These are phyloP conservation scores for Apiotrichum domesticum DNA, from an alignment of 1,284 basidiomycete genomes.

Conservation along the genomic window DNA sequence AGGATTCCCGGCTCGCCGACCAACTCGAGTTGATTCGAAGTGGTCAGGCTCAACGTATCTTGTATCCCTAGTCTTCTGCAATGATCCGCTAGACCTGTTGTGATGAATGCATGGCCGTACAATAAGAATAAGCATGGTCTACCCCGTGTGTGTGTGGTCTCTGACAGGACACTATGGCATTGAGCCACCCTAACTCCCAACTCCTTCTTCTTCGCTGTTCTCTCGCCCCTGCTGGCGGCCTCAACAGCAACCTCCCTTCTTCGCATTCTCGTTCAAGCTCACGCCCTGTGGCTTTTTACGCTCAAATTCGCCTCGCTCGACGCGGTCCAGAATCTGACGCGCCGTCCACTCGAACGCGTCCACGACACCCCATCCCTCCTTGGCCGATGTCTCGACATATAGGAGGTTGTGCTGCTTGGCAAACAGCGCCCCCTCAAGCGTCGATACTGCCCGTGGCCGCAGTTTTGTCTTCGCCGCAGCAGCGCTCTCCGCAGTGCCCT, in stretches of 20 bases:
- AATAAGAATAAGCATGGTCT: not conserved
- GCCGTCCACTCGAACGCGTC: constrained; percentile 44
- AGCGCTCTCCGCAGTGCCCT: not conserved
- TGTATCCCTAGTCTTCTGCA: not conserved
- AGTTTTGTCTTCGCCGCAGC: constrained; percentile 4
- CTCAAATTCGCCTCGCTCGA: constrained; percentile 27
- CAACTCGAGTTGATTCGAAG: too few relatives aligned
- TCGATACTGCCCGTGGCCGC: constrained; percentile 25
- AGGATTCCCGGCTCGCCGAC: not conserved
- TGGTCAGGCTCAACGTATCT: too few relatives aligned
- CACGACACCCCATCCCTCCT: constrained; percentile 42
- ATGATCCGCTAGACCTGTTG: not conserved
- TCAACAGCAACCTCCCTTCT: constrained; percentile 14
- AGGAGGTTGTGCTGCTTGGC: constrained; percentile 39
- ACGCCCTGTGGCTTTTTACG: constrained; percentile 15
- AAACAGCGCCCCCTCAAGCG: constrained; percentile 33
- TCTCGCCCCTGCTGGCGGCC: not conserved
- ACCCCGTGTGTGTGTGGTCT: not conserved
- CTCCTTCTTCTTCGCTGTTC: not conserved
- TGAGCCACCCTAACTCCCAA: too few relatives aligned
- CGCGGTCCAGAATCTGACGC: constrained; percentile 35
- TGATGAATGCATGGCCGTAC: constrained; percentile 4
- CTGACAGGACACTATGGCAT: not conserved
- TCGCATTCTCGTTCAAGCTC: not conserved
- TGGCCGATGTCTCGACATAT: constrained; percentile 43